Base-by-base conservation (phyloP, 1,284 basidiomycete species). In the Ceratobasidium sp. region DNA sequence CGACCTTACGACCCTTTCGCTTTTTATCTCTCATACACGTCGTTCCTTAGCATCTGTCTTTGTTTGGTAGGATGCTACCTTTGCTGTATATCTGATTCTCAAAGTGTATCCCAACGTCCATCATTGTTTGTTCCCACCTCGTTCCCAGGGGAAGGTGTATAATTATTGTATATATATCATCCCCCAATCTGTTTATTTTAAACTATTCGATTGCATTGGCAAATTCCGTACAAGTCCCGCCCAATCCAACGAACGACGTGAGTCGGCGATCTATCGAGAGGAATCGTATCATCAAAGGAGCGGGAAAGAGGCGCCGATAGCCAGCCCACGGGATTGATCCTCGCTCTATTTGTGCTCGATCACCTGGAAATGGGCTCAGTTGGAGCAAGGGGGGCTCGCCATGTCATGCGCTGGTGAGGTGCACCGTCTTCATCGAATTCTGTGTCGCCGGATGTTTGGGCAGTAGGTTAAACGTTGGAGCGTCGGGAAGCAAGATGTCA, bases 361-460 rank as follows among this genome's bases (percentile, higher is more conserved):
- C 53, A 68, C 27, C 31, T 55, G 31, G n/a, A n/a, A n/a, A n/a
- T n/a, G n/a, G 52, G 38, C 38, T 68, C 52, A 42, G 56, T 68
- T 40, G 64, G 27, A 27, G 49, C 34, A 22, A 10, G 38, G 31
- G 64, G 50, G 40, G 64, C 64, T 42, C 64, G 64, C 64, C 64
- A 68, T 10, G 71, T 40, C 72, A 73, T 72, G 43, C 57, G 71
- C 65, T 74, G 72, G 52, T 74, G 73, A 40, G 73, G 73, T 20
- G 72, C 72, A 25, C 73, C 73, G 34, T 92, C 90, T 77, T 92
- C 90, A 77, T 92, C 88, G 78, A 91, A 92, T 76, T 87, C 84
- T 42, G 31, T 31, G 20, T 42, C 25, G n/a, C n/a, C n/a, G n/a
- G n/a, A n/a, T n/a, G n/a, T 3, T 29, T 22, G 43, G 57, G 42